Base-by-base conservation (phyloP, 495 filamentous ascomycete species). In the Melanomma pulvis-pyrius region DNA sequence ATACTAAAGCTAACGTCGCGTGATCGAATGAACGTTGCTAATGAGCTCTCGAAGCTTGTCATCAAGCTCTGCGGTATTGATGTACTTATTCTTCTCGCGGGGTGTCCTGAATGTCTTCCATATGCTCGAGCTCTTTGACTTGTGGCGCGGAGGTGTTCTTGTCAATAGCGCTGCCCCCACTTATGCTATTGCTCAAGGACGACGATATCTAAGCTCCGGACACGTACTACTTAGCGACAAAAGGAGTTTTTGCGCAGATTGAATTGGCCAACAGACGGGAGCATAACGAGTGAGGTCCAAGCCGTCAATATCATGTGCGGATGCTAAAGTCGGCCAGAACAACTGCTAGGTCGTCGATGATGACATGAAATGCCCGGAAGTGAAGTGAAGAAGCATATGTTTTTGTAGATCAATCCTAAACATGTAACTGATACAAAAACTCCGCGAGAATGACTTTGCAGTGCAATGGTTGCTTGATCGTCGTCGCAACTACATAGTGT, bases 1-100 rank as follows among this genome's bases (percentile, higher is more conserved):
- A 21, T 54, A 54, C 51, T 54, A 30, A 54, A 54, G 51, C 51
- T 54, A 54, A 26, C 26, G 26, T 54, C 26, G 51, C 21, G 8
- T 54, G 21, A 11, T 54, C 26, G 26, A 54, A 54, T 41, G 36
- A 41, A 41, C 17, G 36, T 41, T 41, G 36, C 36, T 41, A 41
- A 41, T 41, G 36, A 41, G 36, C 36, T 41, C 36, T 41, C 36
- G 36, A 41, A 41, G 36, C 36, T 41, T 41, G 36, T 41, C 36
- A 41, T 41, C 36, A 41, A 41, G 36, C 36, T 41, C 36, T 41
- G 36, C 36, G 36, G 36, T 41, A 41, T 41, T 41, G 36, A 41
- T 41, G 36, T 41, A 41, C 36, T 41, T 41, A 41, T 41, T 41
- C 36, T 41, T 41, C 36, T 41, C 36, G 36, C 17, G 36, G 36